phyloP scores from a whole-genome alignment of 495 filamentous ascomycete genomes.

The Penicillium lagena region DNA sequence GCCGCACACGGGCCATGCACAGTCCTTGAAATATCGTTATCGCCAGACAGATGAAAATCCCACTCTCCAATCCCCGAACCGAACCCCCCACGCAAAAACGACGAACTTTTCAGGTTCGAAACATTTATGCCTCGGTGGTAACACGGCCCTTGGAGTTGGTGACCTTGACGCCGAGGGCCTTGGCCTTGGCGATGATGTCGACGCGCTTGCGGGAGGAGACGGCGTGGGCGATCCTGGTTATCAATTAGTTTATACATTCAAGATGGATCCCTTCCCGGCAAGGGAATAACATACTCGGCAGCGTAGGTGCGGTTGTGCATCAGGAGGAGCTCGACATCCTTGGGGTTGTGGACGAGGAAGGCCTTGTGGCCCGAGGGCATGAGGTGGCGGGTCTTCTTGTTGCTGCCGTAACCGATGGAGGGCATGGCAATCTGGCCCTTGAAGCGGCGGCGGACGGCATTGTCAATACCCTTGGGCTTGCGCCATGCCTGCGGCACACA shows the following conservation, averaged over 20 bases:
- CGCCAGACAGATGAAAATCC: constrained; percentile 26
- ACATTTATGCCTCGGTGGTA: constrained; percentile 86
- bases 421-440: constrained; percentile 95
- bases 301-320: constrained; percentile 99
- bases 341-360: constrained; percentile 94
- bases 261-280: background rate
- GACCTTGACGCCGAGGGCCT: constrained; percentile 96
- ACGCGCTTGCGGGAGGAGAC: constrained; percentile 98
- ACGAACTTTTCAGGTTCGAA: constrained; percentile 27
- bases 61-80: constrained; percentile 14
- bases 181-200: constrained; percentile 91
- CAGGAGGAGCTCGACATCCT: constrained; percentile 92
- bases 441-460: constrained; percentile 83
- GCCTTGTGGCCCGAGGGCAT: constrained; percentile 99
- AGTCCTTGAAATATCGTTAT: constrained; percentile 30
- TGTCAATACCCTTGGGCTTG: constrained; percentile 99
- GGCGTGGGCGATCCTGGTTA: constrained; percentile 79
- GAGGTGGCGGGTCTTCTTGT: constrained; percentile 98
- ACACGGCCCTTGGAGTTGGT: constrained; percentile 98
- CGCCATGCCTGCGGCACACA: constrained; percentile 82
- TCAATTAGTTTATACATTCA: too few relatives aligned
- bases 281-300: constrained; percentile 71
- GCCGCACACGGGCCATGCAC: constrained; percentile 26
- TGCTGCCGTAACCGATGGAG: constrained; percentile 96
- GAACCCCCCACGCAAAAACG: constrained; percentile 16